Evolutionary conservation across 352 stramenopile species (phyloP).

Genomic region (Phytophthora aleatoria): DNA sequence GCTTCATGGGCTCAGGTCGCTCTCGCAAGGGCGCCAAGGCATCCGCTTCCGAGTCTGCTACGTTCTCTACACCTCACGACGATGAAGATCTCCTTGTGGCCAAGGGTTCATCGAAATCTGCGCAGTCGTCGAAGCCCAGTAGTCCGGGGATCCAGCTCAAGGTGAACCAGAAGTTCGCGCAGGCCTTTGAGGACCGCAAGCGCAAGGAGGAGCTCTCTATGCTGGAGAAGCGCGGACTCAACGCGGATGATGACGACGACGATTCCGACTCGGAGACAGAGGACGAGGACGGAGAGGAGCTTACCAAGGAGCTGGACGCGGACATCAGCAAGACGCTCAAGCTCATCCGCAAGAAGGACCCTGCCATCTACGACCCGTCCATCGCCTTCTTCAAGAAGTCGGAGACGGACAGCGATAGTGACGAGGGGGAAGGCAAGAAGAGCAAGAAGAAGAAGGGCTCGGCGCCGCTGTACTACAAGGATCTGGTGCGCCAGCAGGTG

Average conservation of each 20-base stretch:
- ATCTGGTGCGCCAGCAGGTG: constrained; percentile 95
- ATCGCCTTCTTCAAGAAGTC: constrained; percentile 89
- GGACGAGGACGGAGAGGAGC: constrained; percentile 83
- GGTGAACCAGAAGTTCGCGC: constrained; percentile 83
- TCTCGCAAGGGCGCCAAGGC: constrained; percentile 31
- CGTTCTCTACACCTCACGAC: neutral
- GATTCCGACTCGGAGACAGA: constrained; percentile 83
- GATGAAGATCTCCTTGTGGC: constrained; percentile 44
- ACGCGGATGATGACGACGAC: constrained; percentile 44
- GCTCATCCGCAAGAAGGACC: constrained; percentile 91
- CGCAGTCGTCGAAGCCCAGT: neutral
- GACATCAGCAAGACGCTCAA: constrained; percentile 88
- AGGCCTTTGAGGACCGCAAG: constrained; percentile 75
- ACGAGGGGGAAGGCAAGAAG: constrained; percentile 34
- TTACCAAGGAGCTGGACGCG: constrained; percentile 71
- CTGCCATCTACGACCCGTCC: constrained; percentile 91
- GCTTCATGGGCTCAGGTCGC: constrained; percentile 19
- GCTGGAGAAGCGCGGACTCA: constrained; percentile 46
- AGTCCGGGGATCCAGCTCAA: constrained; percentile 51
- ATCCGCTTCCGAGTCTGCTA: neutral
- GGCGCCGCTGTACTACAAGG: constrained; percentile 91
- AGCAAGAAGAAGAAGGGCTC: constrained; percentile 44
- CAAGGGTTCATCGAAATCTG: constrained; percentile 23
- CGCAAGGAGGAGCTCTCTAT: constrained; percentile 79
- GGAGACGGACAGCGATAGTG: constrained; percentile 28